Evolutionary conservation across 768 basidiomycete species (phyloP).

Genomic region (Lentinula lateritia): DNA sequence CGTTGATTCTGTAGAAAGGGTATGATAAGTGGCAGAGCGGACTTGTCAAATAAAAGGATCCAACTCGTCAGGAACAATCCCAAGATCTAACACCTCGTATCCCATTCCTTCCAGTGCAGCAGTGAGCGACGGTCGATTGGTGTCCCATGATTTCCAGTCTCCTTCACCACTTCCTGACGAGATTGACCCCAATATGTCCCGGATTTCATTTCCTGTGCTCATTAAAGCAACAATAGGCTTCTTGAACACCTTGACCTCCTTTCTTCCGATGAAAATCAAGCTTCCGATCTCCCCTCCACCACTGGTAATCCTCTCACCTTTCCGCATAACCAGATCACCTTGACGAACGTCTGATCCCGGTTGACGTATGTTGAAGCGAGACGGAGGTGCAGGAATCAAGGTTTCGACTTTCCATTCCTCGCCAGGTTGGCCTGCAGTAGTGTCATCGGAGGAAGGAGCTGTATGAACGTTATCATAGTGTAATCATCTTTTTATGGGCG

Average conservation of each 20-base stretch:
- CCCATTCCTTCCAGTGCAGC: conserved; percentile 68
- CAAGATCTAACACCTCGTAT: conserved; percentile 74
- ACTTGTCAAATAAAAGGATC: conserved; percentile 13
- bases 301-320: conserved; percentile 54
- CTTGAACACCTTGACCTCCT: conserved; percentile 60
- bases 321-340: conserved; percentile 63
- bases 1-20: conserved; percentile 35
- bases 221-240: conserved; percentile 77
- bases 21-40: neutral
- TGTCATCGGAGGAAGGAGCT: conserved; percentile 16
- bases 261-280: conserved; percentile 70
- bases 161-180: conserved; percentile 32
- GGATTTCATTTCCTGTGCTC: conserved; percentile 82
- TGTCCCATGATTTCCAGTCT: conserved; percentile 75
- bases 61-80: conserved; percentile 73
- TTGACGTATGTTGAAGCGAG: conserved; percentile 66
- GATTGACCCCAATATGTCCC: conserved; percentile 38
- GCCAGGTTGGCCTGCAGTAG: conserved; percentile 10
- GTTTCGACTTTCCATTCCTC: conserved; percentile 75
- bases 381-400: conserved; percentile 51
- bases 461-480: neutral
- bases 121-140: conserved; percentile 76
- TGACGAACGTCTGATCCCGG: conserved; percentile 69
- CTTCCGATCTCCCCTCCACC: conserved; percentile 83
- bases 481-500: neutral